Base-by-base conservation (phyloP, 2,329 filamentous ascomycete genomes). In the Ramularia collo-cygni region DNA sequence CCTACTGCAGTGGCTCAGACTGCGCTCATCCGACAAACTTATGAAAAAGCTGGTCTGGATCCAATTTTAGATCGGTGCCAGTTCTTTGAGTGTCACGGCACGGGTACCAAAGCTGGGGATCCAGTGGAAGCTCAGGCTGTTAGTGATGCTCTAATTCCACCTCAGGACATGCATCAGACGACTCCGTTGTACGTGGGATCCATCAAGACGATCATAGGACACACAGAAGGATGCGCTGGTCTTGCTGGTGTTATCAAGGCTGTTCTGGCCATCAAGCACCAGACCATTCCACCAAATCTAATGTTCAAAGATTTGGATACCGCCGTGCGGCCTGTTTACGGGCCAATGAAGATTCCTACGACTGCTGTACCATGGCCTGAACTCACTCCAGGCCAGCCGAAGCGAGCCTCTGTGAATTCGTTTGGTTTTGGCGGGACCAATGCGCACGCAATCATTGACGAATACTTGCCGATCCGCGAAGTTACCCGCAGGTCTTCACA, bases 1-100 rank as follows among this genome's bases (percentile, higher is more conserved):
- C 66, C 66, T 4, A 62, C 53, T 17, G 37, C 55, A 2, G 42
- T 46, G 2, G 58, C 65, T 0, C 68, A 72, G 46, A 53, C 46
- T 1, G 43, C 47, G 1, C 41, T 69, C n/a, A 65, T 67, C 17
- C 46, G 50, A 3, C 27, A 57, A 1, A 60, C 58, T 0, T 71
- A 71, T 44, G 38, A 35, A n/a, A 53, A 47, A 6, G 61, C 61
- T 5, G 45, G 47, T 4, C 45, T 50, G 3, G 43, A 48, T 40
- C 35, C 38, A 6, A 35, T 30, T 14, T 16, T 13, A 13, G 40
- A 49, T 15, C 40, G 46, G n/a, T 38, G 35, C 8, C 46, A 49
- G 26, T 51, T 45, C 27, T 49, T 51, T 16, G 48, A 51, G 30
- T 41, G 41, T n/a, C 48, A 66, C 41, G 63, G 61, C 8, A 65